Evolutionary conservation across 768 basidiomycete species (phyloP).

Genomic region (Boletus tomentosulus): DNA sequence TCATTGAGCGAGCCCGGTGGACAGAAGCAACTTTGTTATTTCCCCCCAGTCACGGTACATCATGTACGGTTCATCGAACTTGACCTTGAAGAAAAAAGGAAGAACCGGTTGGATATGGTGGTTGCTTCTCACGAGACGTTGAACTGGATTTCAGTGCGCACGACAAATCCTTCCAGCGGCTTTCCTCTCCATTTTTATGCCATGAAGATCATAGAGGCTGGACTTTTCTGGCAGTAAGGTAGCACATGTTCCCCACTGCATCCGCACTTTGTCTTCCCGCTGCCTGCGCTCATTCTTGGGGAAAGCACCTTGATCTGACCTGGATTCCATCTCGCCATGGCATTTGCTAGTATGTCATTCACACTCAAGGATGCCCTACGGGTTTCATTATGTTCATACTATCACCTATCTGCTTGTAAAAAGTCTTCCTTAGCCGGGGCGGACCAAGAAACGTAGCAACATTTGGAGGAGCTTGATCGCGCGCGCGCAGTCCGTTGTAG

Average conservation of each 20-base stretch:
- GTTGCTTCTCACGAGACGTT: slow-evolving; percentile 29
- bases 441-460: too few relatives aligned
- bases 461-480: background rate
- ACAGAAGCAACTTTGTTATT: slow-evolving; percentile 75
- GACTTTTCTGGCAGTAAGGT: slow-evolving; percentile 70
- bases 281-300: too few relatives aligned
- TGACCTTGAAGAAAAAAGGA: slow-evolving; percentile 99
- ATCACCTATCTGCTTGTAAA: too few relatives aligned
- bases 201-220: slow-evolving; percentile 84
- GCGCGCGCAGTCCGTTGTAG: background rate
- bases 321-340: too few relatives aligned
- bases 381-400: too few relatives aligned
- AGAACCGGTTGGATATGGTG: slow-evolving; percentile 81
- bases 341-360: too few relatives aligned
- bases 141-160: slow-evolving; percentile 53
- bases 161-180: slow-evolving; percentile 90
- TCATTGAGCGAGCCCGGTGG: slow-evolving; percentile 29
- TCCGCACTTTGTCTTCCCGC: too few relatives aligned
- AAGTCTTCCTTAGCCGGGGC: too few relatives aligned
- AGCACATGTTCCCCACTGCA: slow-evolving; percentile 85
- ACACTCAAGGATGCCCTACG: too few relatives aligned
- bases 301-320: too few relatives aligned
- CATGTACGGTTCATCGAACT: slow-evolving; percentile 98
- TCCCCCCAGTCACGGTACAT: slow-evolving; percentile 99
- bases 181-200: slow-evolving; percentile 89